Percentiles rank a stretch among this genome's conserved stretches.
phyloP scores from a whole-genome alignment of 345 rosid genomes.

The sweet orange (Citrus sinensis) region DVS_A1.0 CM039169.1:705501-706000 shows the following conservation, averaged over 20 bases:
- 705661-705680: neutral
- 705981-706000: neutral
- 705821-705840: slow-evolving; percentile 3
- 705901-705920: neutral
- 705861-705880: neutral
- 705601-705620: slow-evolving; percentile 3
- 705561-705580: neutral
- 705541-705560: neutral
- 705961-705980: neutral
- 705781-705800: neutral
- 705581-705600: neutral
- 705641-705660: slow-evolving; percentile 38
- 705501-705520: too few relatives aligned
- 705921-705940: neutral
- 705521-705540: neutral
- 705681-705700: slow-evolving; percentile 47
- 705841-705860: neutral
- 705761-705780: slow-evolving; percentile 23
- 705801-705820: neutral
- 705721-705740: slow-evolving; percentile 48
- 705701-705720: slow-evolving; percentile 33
- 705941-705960: slow-evolving; percentile 1
- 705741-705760: slow-evolving; percentile 35
- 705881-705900: neutral
- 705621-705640: slow-evolving; percentile 4